These are phyloP conservation scores for Carnegiea gigantea DNA, from an alignment of 179 eudicot species.

Conservation along the genomic window DNA sequence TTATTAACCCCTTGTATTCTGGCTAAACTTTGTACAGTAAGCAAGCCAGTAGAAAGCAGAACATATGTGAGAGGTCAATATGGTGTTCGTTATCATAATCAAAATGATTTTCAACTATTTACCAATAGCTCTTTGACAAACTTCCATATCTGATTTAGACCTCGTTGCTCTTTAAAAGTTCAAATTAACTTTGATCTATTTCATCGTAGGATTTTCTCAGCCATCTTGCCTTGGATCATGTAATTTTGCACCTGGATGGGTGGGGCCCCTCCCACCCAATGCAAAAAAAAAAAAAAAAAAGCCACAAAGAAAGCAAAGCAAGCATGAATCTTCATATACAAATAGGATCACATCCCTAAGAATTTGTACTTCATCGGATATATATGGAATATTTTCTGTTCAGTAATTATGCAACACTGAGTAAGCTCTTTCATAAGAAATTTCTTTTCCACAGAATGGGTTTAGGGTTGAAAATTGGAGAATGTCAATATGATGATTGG, in stretches of 20 bases:
- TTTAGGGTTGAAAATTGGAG: conserved; percentile 44
- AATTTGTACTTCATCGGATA: neutral
- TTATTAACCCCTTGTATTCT: too few species aligned
- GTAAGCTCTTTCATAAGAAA: conserved; percentile 22
- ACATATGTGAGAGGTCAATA: neutral
- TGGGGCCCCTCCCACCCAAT: neutral
- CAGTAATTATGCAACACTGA: neutral
- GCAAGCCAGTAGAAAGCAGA: neutral
- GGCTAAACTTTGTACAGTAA: too few species aligned
- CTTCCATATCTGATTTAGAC: too few species aligned
- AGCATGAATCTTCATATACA: conserved; percentile 10
- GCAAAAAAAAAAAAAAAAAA: conserved; percentile 25
- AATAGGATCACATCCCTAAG: neutral
- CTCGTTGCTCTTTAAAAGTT: neutral
- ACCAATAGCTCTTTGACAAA: too few species aligned
- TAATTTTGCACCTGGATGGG: conserved; percentile 61
- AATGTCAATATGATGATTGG: neutral
- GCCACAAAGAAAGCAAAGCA: conserved; percentile 48
- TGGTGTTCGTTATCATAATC: neutral
- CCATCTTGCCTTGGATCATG: conserved; percentile 45
- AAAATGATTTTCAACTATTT: neutral
- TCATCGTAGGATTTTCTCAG: conserved; percentile 42
- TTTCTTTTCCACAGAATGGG: conserved; percentile 39
- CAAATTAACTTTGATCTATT: neutral
- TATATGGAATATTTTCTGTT: neutral